phyloP scores from a whole-genome alignment of 108 stramenopile genomes.

The Thalassiosira profunda region DNA sequence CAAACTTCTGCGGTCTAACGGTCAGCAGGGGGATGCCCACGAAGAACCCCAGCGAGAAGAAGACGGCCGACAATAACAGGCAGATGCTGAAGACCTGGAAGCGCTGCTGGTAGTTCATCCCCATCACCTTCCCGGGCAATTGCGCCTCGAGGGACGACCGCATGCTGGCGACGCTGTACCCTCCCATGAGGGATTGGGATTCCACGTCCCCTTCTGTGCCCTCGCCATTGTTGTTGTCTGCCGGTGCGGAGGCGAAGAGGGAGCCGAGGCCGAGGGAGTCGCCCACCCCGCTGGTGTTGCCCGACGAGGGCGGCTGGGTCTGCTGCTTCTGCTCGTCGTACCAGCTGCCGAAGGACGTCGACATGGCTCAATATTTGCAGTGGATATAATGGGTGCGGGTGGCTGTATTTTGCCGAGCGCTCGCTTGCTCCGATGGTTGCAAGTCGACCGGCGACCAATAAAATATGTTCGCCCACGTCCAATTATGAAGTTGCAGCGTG shows the following conservation, averaged over 20 bases:
- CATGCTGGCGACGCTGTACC: constrained; percentile 65
- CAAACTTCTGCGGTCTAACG: constrained; percentile 95
- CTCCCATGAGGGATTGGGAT: constrained; percentile 52
- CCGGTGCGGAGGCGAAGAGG: constrained; percentile 24
- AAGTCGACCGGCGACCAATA: too few relatives aligned
- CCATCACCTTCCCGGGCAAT: constrained; percentile 88
- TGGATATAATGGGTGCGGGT: too few relatives aligned
- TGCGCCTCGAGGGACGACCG: constrained; percentile 82
- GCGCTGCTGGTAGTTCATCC: constrained; percentile 93
- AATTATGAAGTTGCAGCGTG: too few relatives aligned
- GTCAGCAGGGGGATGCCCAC: constrained; percentile 92
- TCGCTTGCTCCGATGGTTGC: too few relatives aligned
- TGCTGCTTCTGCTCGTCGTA: constrained; percentile 78
- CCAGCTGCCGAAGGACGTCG: constrained; percentile 84
- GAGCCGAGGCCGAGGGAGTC: constrained; percentile 15
- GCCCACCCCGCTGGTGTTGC: background rate
- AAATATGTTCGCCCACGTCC: too few relatives aligned
- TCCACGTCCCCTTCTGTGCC: constrained; percentile 44
- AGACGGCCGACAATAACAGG: constrained; percentile 79
- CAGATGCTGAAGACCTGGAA: constrained; percentile 87
- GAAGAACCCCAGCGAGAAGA: constrained; percentile 92
- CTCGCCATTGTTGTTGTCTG: constrained; percentile 9
- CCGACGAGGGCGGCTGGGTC: background rate
- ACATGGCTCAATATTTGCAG: too few relatives aligned
- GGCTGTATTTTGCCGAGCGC: too few relatives aligned